Evolutionary conservation across 352 stramenopile species (phyloP).

Genomic region (Phytophthora foliorum): DNA sequence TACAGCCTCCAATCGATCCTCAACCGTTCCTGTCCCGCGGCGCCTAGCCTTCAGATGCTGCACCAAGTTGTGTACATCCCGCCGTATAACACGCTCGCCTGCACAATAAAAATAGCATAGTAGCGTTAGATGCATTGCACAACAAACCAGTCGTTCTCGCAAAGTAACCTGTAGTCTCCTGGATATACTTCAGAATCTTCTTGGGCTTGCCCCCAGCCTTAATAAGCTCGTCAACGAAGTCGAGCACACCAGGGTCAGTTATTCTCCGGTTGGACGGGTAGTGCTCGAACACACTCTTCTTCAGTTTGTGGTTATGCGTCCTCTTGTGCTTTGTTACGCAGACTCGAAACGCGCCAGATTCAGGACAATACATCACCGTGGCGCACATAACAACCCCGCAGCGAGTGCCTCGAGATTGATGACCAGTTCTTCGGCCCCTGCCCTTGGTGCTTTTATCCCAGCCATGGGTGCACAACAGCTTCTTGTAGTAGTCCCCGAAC

Average conservation of each 20-base stretch:
- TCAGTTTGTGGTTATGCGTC: slow-evolving; percentile 8
- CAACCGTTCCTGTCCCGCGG: background rate
- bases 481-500: slow-evolving; percentile 14
- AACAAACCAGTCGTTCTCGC: no score
- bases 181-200: slow-evolving; percentile 15
- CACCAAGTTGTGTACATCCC: background rate
- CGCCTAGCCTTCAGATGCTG: background rate
- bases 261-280: slow-evolving; percentile 5
- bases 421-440: slow-evolving; percentile 1
- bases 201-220: slow-evolving; percentile 4
- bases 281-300: background rate
- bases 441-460: background rate
- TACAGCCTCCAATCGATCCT: background rate
- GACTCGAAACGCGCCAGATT: background rate
- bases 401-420: background rate
- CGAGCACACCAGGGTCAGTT: background rate
- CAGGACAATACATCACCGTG: background rate
- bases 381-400: background rate
- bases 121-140: no score
- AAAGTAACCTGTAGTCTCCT: slow-evolving; percentile 8
- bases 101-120: no score
- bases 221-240: slow-evolving; percentile 10
- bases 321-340: slow-evolving; percentile 4
- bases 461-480: slow-evolving; percentile 4
- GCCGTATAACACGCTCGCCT: background rate